A percentile compares a stretch with the other conserved stretches of the same genome.
Evolutionary conservation across 371 early-diverging fungal genomes (phyloP).

Genomic region (Lichtheimia corymbifera): DNA sequence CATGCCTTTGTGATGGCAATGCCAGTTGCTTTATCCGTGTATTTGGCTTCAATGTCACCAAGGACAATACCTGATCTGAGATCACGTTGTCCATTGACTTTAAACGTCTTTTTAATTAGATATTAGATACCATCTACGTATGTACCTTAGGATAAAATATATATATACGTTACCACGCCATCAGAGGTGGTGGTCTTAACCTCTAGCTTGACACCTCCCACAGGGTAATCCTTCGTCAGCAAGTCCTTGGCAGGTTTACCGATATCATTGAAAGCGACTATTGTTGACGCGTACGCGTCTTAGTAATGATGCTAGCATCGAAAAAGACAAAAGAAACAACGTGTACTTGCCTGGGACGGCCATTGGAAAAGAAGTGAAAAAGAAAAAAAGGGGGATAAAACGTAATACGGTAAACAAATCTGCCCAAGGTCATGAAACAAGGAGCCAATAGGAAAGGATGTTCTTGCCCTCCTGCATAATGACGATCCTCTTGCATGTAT

Average conservation of each 20-base stretch:
- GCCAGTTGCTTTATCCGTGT: slow-evolving; percentile 88
- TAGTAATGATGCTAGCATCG: too few relatives aligned
- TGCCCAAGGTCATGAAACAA: too few relatives aligned
- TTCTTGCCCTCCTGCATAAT: too few relatives aligned
- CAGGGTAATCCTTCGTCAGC: slow-evolving; percentile 94
- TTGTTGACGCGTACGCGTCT: too few relatives aligned
- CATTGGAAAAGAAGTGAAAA: too few relatives aligned
- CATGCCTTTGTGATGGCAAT: slow-evolving; percentile 92
- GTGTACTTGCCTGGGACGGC: too few relatives aligned
- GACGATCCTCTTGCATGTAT: too few relatives aligned
- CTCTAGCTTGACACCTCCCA: slow-evolving; percentile 93
- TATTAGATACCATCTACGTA: neutral
- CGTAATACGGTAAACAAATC: too few relatives aligned
- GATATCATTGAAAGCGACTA: slow-evolving; percentile 86
- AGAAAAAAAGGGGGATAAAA: too few relatives aligned
- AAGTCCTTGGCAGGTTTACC: slow-evolving; percentile 95
- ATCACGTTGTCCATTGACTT: slow-evolving; percentile 91
- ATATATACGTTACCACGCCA: slow-evolving; percentile 80
- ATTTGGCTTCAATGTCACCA: slow-evolving; percentile 96
- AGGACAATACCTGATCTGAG: slow-evolving; percentile 90
- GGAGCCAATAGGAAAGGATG: too few relatives aligned
- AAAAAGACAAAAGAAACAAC: too few relatives aligned
- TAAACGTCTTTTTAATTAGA: slow-evolving; percentile 75
- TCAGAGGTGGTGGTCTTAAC: slow-evolving; percentile 92
- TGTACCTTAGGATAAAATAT: too few relatives aligned